A percentile compares a stretch with the other conserved stretches of the same genome.
Conservation (phyloP, 352 stramenopile species). For the Globisporangium emineosum region DNA sequence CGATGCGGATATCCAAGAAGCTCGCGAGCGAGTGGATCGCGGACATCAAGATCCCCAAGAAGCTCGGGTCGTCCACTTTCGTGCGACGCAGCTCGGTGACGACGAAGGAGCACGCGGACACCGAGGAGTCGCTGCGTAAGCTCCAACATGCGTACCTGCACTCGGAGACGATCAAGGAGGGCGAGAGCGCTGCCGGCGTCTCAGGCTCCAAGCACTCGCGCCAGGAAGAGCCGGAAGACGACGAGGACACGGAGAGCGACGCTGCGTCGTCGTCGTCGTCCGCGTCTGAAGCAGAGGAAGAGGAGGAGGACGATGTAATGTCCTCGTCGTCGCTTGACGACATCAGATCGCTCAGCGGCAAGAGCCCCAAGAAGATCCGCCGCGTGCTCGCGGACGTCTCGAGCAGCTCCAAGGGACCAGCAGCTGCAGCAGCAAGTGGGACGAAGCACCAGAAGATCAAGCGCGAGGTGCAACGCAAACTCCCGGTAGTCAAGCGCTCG, state of each 20-base stretch:
- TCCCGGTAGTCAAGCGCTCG: background rate
- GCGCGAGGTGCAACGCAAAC: background rate
- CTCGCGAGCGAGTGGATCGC: slow-evolving; percentile 66
- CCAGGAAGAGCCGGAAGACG: slow-evolving; percentile 7
- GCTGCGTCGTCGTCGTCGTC: slow-evolving; percentile 3
- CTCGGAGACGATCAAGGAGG: slow-evolving; percentile 15
- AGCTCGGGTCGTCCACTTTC: slow-evolving; percentile 64
- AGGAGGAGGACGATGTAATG: background rate
- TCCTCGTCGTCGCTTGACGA: slow-evolving; percentile 6
- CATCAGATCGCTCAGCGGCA: slow-evolving; percentile 2
- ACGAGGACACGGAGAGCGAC: slow-evolving; percentile 2
- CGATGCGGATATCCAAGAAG: slow-evolving; percentile 79
- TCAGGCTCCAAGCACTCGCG: slow-evolving; percentile 14
- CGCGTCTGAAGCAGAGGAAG: background rate
- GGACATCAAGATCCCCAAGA: slow-evolving; percentile 69
- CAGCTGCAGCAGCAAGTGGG: background rate
- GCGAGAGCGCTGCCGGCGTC: background rate
- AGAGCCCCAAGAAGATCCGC: slow-evolving; percentile 16
- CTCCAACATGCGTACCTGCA: slow-evolving; percentile 39
- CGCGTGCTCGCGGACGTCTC: slow-evolving; percentile 6
- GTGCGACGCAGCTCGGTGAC: slow-evolving; percentile 36
- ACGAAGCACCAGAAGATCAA: background rate
- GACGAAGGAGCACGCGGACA: slow-evolving; percentile 26
- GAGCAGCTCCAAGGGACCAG: background rate
- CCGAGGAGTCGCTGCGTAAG: slow-evolving; percentile 35